phyloP scores from a whole-genome alignment of 495 filamentous ascomycete genomes.

The Xylaria palmicola region DNA sequence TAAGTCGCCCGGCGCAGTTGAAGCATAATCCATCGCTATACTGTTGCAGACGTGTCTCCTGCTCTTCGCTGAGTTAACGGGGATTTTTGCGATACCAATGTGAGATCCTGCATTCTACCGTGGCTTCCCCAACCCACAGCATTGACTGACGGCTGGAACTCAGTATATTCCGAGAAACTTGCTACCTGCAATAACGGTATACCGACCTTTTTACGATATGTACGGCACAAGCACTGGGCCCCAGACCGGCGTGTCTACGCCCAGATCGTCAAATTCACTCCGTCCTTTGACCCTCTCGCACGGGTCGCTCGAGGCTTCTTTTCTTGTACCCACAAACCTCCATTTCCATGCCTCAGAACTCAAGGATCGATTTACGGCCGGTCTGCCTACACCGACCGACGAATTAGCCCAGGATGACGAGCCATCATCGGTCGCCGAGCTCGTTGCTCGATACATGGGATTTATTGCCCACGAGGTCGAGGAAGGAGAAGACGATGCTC shows the following conservation, averaged over 20 bases:
- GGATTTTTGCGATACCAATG: conserved; percentile 14
- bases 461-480: conserved; percentile 83
- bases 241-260: conserved; percentile 93
- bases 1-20: neutral
- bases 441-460: conserved; percentile 89
- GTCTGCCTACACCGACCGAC: conserved; percentile 86
- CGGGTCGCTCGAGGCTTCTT: conserved; percentile 90
- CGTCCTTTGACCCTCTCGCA: conserved; percentile 86
- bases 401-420: conserved; percentile 97
- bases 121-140: neutral
- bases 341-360: conserved; percentile 95
- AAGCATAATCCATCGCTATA: neutral
- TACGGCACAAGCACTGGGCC: conserved; percentile 81
- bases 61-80: conserved; percentile 43
- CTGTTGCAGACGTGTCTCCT: conserved; percentile 23
- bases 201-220: conserved; percentile 50
- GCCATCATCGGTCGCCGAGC: conserved; percentile 86
- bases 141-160: neutral
- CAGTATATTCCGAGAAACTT: too few species aligned
- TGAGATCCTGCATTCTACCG: neutral
- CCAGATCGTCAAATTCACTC: conserved; percentile 81
- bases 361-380: conserved; percentile 79
- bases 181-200: neutral
- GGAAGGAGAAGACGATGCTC: conserved; percentile 84
- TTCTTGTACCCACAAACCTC: conserved; percentile 88